Conservation (phyloP, 768 basidiomycete species). For the Termitomyces sp. region DNA sequence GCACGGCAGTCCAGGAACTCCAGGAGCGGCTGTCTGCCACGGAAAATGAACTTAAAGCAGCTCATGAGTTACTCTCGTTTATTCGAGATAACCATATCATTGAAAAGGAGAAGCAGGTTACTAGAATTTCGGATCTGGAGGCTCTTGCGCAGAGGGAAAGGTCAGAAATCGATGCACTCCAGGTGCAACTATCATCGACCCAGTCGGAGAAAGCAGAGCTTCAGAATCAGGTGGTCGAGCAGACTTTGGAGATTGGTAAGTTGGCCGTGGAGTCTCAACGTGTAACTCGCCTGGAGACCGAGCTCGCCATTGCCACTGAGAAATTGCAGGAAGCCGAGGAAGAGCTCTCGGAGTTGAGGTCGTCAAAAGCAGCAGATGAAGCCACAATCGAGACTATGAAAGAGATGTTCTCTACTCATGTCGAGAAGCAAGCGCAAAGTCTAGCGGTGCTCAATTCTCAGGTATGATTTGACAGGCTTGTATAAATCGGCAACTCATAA, state of each 20-base stretch:
- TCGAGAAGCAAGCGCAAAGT: constrained; percentile 31
- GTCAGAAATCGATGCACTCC: constrained; percentile 1
- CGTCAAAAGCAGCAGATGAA: constrained; percentile 34
- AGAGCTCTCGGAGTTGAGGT: constrained; percentile 29
- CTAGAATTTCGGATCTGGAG: constrained; percentile 15
- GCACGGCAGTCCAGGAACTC: constrained; percentile 13
- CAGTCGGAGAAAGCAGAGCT: constrained; percentile 10
- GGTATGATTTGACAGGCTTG: constrained; percentile 24
- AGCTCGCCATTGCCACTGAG: constrained; percentile 18
- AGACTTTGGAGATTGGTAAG: constrained; percentile 15
- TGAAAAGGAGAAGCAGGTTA: constrained; percentile 15
- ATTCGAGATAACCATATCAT: constrained; percentile 8
- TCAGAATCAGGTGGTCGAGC: constrained; percentile 14
- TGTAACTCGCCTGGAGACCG: constrained; percentile 17
- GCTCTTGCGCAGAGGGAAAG: neutral
- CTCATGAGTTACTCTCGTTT: constrained; percentile 17
- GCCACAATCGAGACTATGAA: constrained; percentile 34
- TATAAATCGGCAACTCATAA: neutral
- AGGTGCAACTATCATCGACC: neutral
- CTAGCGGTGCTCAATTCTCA: constrained; percentile 34
- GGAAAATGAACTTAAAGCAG: constrained; percentile 4
- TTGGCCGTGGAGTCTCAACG: constrained; percentile 20
- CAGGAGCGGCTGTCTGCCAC: constrained; percentile 9
- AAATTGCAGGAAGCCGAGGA: constrained; percentile 29
- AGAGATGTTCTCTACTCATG: constrained; percentile 28